A percentile compares a stretch with the other conserved stretches of the same genome.
Conservation (phyloP, 495 filamentous ascomycete species). For the Penicillium herquei region DNA sequence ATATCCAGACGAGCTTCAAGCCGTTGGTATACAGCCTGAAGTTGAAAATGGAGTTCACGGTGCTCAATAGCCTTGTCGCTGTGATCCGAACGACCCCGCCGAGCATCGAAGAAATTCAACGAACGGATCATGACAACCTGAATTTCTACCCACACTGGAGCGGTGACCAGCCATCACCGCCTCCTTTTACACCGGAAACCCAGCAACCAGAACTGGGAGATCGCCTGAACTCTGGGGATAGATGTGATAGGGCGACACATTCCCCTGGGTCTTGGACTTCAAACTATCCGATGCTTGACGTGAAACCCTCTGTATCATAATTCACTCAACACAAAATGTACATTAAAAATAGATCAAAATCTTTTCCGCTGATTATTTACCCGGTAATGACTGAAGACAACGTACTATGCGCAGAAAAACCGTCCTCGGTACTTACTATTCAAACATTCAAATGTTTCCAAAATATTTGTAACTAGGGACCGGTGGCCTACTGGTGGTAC, state of each 20-base stretch:
- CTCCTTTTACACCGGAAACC: neutral
- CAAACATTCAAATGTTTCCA: no score
- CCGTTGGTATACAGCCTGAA: conserved; percentile 50
- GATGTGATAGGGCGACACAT: neutral
- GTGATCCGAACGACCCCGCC: conserved; percentile 11
- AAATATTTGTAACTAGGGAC: no score
- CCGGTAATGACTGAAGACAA: no score
- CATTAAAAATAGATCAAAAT: no score
- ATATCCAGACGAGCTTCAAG: conserved; percentile 44
- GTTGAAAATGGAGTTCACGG: conserved; percentile 50
- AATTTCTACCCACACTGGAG: conserved; percentile 14
- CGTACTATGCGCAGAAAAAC: no score
- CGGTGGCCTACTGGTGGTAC: no score
- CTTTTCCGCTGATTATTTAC: no score
- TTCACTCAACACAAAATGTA: no score
- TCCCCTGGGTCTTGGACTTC: conserved; percentile 3
- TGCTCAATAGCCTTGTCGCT: conserved; percentile 47
- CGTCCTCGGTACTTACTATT: no score
- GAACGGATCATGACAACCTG: conserved; percentile 1
- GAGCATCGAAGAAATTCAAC: conserved; percentile 9
- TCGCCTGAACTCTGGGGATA: neutral
- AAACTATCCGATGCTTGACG: conserved; percentile 3
- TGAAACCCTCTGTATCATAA: conserved; percentile 5
- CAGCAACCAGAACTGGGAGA: neutral
- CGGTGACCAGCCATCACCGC: conserved; percentile 2